Evolutionary conservation across 2,329 filamentous ascomycete species (phyloP), one percentile per base, ranked within the genome.

Genomic region (Karstenula rhodostoma): DNA sequence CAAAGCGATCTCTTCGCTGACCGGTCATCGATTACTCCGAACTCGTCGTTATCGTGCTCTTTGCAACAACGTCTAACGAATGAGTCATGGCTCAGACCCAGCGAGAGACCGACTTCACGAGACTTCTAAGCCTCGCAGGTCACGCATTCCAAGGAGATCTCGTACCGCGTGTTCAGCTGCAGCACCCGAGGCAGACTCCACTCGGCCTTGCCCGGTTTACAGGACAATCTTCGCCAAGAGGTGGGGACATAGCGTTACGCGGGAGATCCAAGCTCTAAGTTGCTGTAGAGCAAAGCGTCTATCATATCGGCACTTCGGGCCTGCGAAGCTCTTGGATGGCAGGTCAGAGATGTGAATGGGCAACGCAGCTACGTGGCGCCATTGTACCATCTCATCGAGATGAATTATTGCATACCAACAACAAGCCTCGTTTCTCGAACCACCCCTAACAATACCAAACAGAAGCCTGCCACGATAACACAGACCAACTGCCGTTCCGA

Each of bases 241-340:
- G 17, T 8, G 35, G 22, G 40, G 50, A 22, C 33, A 42, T 22
- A 53, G 22, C 12, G 10, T 37, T 44, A 32, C 19, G 37, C 23
- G 4, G n/a, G 19, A 15, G 10, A 54, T 25, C 23, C 25, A 17
- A 44, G 37, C 51, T 40, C 40, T 54, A 17, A 22, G n/a, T 44
- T 23, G 25, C 51, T 44, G 51, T 35, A 22, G 6, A 32, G 37
- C 9, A 44, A 17, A n/a, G 37, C 15, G 1, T 32, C 15, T 33
- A 32, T 44, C 40, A 22, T 12, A 23, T 44, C 51, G 51, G 51
- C 51, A 54, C 8, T 54, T 54, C 51, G 40, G 40, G 22, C 40
- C 25, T 54, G 51, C 17, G 12, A 44, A 22, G 40, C 40, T 52
- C 49, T 22, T 29, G 40, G 40, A 44, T 2, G 51, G 44, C 25